Evolutionary conservation across 1,139 yeast species (phyloP).

Genomic region (Saccharomyces hybrid): DNA sequence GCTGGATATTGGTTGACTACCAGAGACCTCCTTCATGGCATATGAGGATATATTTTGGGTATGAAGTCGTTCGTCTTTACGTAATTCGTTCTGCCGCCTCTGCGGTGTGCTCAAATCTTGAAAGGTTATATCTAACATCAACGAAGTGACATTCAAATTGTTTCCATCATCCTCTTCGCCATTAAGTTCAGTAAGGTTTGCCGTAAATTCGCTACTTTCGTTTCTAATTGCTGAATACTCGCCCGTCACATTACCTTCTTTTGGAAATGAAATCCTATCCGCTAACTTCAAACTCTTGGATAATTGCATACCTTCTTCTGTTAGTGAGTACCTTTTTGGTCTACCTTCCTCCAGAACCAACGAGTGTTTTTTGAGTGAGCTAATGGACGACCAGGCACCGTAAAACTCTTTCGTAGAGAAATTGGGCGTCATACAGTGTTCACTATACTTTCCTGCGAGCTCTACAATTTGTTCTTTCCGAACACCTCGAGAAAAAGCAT

Average conservation of each 20-base stretch:
- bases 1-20: not conserved
- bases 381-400: constrained; percentile 74
- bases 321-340: constrained; percentile 55
- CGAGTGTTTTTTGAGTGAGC: constrained; percentile 54
- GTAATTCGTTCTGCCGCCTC: constrained; percentile 1
- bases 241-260: constrained; percentile 14
- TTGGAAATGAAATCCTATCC: constrained; percentile 33
- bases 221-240: constrained; percentile 1
- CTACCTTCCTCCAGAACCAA: constrained; percentile 50
- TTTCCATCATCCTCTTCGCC: constrained; percentile 7
- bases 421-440: constrained; percentile 56
- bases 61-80: not conserved
- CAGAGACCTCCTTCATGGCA: not conserved
- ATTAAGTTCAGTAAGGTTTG: constrained; percentile 20
- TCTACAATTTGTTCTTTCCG: constrained; percentile 53
- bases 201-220: constrained; percentile 17
- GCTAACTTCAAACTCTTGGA: constrained; percentile 51
- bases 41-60: constrained; percentile 2
- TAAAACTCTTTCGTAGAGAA: constrained; percentile 56
- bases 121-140: constrained; percentile 9
- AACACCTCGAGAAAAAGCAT: constrained; percentile 44
- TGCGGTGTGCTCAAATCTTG: constrained; percentile 5
- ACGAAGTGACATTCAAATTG: constrained; percentile 1
- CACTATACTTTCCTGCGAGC: constrained; percentile 55
- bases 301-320: constrained; percentile 63